Evolutionary conservation across 306 rosid species (phyloP).

Genomic region (Albizia julibrissin): DNA sequence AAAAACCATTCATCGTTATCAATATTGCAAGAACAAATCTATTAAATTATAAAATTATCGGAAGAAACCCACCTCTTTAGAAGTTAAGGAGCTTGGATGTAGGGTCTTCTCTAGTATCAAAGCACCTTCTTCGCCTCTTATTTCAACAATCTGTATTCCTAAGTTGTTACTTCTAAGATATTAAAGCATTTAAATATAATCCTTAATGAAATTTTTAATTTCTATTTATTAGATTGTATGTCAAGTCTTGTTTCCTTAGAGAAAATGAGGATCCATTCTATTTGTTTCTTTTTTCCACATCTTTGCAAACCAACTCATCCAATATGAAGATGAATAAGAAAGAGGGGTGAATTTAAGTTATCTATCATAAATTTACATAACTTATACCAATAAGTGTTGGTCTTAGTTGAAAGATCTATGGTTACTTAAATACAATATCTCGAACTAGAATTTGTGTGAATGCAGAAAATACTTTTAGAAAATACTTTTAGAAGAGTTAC

Average conservation of each 20-base stretch:
- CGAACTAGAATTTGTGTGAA: too few species aligned
- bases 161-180: neutral
- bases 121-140: neutral
- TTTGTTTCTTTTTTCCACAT: neutral
- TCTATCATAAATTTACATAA: too few species aligned
- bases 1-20: neutral
- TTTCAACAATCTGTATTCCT: neutral
- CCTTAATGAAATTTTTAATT: too few species aligned
- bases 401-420: neutral
- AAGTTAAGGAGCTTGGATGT: neutral
- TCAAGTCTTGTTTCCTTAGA: neutral
- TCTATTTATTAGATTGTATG: neutral
- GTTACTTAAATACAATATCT: neutral
- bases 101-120: neutral
- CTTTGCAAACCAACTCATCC: neutral
- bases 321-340: neutral
- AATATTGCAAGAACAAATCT: neutral
- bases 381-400: neutral
- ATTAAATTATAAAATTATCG: too few species aligned
- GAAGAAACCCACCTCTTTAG: neutral
- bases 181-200: too few species aligned
- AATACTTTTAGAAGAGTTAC: neutral
- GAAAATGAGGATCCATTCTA: too few species aligned
- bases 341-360: too few species aligned
- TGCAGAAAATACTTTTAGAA: neutral